Percentiles rank a stretch among this genome's conserved stretches.
phyloP scores from a whole-genome alignment of 164 flowering plant genomes.

The Echeveria elegans region DNA sequence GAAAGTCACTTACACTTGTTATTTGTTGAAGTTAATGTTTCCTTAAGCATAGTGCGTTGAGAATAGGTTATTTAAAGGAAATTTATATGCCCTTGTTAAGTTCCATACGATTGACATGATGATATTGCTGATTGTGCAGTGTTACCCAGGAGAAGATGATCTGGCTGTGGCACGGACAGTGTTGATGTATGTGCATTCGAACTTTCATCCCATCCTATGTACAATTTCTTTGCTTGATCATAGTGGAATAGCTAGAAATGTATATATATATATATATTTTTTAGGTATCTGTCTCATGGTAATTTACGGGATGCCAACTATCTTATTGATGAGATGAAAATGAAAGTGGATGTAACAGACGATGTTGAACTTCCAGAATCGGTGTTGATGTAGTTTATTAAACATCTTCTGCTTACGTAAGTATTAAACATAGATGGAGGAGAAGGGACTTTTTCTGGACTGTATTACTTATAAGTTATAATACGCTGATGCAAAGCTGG shows the following conservation, averaged over 20 bases:
- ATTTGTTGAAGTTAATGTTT: too few relatives aligned
- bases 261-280: not conserved
- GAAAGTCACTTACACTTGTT: too few relatives aligned
- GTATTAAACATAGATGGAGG: conserved; percentile 44
- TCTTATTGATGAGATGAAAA: conserved; percentile 71
- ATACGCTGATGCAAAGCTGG: conserved; percentile 73
- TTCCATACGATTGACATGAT: not conserved
- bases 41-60: too few relatives aligned
- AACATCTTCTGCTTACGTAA: conserved; percentile 73
- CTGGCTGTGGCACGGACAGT: conserved; percentile 84
- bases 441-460: conserved; percentile 52
- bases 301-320: conserved; percentile 86
- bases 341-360: conserved; percentile 32
- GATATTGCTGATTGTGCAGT: conserved; percentile 32
- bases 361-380: conserved; percentile 47
- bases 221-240: not conserved
- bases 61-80: too few relatives aligned
- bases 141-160: conserved; percentile 99
- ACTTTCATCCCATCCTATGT: not conserved
- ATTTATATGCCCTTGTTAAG: not conserved
- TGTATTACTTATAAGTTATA: conserved; percentile 56
- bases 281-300: conserved; percentile 71
- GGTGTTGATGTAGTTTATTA: conserved; percentile 57
- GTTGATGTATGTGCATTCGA: conserved; percentile 49
- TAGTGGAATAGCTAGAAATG: not conserved